Evolutionary conservation across 148 eudicot genomes (phyloP).

Genomic region (Pharnaceum exiguum): DNA sequence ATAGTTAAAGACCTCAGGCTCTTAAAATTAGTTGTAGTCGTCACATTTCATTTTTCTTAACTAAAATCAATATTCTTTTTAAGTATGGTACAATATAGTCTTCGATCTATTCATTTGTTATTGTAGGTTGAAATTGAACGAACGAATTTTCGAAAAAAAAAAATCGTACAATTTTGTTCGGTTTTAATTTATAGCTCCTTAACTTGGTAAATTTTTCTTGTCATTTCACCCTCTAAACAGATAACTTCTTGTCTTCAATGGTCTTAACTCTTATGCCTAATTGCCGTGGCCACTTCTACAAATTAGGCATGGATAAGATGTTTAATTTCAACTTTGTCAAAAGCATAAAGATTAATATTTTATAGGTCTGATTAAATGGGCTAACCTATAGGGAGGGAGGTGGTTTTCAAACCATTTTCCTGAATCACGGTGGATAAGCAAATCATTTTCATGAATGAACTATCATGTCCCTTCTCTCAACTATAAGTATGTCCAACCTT

Average conservation of each 20-base stretch:
- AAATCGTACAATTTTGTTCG: too few species aligned
- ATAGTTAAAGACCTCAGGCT: too few species aligned
- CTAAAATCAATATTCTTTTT: too few species aligned
- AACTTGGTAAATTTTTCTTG: neutral
- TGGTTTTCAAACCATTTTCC: constrained; percentile 12
- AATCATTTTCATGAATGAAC: constrained; percentile 24
- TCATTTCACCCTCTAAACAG: constrained; percentile 1
- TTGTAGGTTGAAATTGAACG: too few species aligned
- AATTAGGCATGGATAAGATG: constrained; percentile 14
- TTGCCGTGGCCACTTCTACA: constrained; percentile 6
- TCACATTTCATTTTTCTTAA: too few species aligned
- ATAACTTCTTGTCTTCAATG: constrained; percentile 1
- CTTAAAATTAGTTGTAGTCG: too few species aligned
- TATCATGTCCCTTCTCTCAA: constrained; percentile 10
- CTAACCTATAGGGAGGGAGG: constrained; percentile 1
- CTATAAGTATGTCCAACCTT: constrained; percentile 10
- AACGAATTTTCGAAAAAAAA: too few species aligned
- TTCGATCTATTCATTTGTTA: too few species aligned
- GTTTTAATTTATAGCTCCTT: too few species aligned
- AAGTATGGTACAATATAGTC: too few species aligned
- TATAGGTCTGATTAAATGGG: neutral
- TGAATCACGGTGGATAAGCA: constrained; percentile 17
- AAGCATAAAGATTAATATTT: constrained; percentile 10
- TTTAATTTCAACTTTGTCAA: constrained; percentile 6
- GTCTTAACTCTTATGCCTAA: constrained; percentile 8